Percentiles rank a stretch among this genome's conserved stretches.
These are phyloP conservation scores for Besnoitia besnoiti DNA, from an alignment of 169 alveolate species.

Conservation along the genomic window DNA sequence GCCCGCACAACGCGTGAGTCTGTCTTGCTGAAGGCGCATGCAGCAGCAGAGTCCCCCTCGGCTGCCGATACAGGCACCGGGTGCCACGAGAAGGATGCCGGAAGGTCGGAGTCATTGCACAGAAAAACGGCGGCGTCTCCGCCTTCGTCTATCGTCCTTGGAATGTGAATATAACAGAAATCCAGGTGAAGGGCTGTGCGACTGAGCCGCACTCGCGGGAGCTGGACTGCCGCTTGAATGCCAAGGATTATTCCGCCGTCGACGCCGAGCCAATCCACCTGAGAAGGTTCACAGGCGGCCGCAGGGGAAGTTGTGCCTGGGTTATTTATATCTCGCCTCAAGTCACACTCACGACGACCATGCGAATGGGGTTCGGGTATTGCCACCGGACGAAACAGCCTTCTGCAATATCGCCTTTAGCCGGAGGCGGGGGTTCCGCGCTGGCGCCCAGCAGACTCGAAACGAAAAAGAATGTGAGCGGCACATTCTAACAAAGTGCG, in stretches of 20 bases:
- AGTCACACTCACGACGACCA: no score
- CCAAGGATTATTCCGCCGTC: neutral
- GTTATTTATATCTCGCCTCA: no score
- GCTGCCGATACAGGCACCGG: neutral
- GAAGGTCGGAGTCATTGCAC: neutral
- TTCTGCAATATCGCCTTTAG: no score
- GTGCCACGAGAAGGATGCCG: conserved; percentile 12
- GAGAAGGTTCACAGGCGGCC: no score
- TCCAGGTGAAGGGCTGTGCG: neutral
- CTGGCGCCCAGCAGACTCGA: no score
- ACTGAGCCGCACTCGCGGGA: neutral
- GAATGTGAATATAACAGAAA: conserved; percentile 14
- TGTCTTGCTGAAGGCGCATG: neutral
- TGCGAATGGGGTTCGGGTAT: no score
- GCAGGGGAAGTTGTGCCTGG: no score
- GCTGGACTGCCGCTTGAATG: conserved; percentile 23
- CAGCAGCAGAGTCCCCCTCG: neutral
- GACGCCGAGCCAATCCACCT: conserved; percentile 46
- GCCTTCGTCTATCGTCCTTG: neutral
- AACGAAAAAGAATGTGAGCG: no score
- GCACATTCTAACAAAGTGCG: no score
- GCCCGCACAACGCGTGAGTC: neutral
- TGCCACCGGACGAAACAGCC: no score
- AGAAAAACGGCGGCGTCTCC: neutral
- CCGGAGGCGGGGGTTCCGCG: no score